Conservation (phyloP, 306 rosid genomes). For the Glycine soja region DNA sequence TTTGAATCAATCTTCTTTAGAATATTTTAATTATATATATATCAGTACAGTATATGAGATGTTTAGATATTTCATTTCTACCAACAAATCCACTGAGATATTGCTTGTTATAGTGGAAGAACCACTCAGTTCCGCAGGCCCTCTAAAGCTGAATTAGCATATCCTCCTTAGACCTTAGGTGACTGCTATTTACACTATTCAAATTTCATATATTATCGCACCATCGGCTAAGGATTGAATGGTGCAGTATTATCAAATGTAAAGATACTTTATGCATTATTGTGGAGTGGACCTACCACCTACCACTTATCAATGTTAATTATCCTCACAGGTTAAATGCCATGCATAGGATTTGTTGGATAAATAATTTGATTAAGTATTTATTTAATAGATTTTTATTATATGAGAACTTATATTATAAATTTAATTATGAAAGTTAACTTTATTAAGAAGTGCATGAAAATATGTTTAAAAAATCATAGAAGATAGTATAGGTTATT, state of each 20-base stretch:
- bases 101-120: conserved; percentile 49
- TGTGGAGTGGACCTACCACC: conserved; percentile 46
- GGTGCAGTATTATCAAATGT: background rate
- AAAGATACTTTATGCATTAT: conserved; percentile 2
- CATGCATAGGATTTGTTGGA: background rate
- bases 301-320: conserved; percentile 40
- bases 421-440: background rate
- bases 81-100: conserved; percentile 42
- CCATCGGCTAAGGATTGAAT: background rate
- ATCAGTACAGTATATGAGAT: too few species aligned
- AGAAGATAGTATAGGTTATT: background rate
- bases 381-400: background rate
- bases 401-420: background rate
- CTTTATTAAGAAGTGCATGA: background rate
- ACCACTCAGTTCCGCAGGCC: conserved; percentile 32
- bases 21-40: too few species aligned
- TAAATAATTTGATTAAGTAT: background rate
- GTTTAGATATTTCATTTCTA: too few species aligned
- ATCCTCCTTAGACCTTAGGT: background rate
- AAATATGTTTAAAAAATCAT: too few species aligned
- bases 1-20: too few species aligned
- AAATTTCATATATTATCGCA: conserved; percentile 7
- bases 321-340: background rate
- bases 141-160: background rate
- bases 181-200: background rate